A percentile compares a stretch with the other conserved stretches of the same genome.
Conservation (phyloP, 106 monocot genomes). For the Phalaenopsis equestris region DNA sequence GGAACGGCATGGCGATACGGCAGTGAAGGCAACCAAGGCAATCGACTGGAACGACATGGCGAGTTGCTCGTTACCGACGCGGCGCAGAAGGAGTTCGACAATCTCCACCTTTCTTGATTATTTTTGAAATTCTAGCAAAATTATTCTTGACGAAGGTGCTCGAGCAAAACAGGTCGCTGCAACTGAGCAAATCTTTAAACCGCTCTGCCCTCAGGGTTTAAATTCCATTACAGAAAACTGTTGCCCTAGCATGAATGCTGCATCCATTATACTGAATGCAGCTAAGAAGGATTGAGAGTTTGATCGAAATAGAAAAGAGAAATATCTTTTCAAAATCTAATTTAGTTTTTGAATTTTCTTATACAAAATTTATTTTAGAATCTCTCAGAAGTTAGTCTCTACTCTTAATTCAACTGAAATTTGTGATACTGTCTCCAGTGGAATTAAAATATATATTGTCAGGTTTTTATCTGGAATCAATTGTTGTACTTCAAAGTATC, state of each 20-base stretch:
- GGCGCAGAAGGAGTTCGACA: no score
- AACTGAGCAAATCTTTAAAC: conserved; percentile 39
- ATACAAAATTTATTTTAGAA: neutral
- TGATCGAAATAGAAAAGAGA: neutral
- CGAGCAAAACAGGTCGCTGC: conserved; percentile 42
- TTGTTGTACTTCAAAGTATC: no score
- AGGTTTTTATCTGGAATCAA: no score
- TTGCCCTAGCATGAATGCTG: conserved; percentile 67
- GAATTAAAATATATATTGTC: no score
- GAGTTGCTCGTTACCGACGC: no score
- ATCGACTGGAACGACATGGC: no score
- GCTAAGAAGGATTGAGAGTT: neutral
- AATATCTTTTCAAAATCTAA: neutral
- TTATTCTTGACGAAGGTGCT: conserved; percentile 34
- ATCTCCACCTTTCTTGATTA: no score
- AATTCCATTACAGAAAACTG: neutral
- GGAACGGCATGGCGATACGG: no score
- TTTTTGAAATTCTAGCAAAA: conserved; percentile 31
- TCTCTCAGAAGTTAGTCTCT: no score
- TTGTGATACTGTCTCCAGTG: no score
- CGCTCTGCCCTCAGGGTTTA: conserved; percentile 38
- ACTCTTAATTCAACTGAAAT: no score
- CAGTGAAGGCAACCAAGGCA: no score
- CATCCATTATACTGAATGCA: conserved; percentile 45
- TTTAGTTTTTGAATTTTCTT: neutral